A percentile compares a stretch with the other conserved stretches of the same genome.
These are phyloP conservation scores for Colletotrichum viniferum DNA, from an alignment of 2,329 filamentous ascomycete genomes.

Conservation along the genomic window DNA sequence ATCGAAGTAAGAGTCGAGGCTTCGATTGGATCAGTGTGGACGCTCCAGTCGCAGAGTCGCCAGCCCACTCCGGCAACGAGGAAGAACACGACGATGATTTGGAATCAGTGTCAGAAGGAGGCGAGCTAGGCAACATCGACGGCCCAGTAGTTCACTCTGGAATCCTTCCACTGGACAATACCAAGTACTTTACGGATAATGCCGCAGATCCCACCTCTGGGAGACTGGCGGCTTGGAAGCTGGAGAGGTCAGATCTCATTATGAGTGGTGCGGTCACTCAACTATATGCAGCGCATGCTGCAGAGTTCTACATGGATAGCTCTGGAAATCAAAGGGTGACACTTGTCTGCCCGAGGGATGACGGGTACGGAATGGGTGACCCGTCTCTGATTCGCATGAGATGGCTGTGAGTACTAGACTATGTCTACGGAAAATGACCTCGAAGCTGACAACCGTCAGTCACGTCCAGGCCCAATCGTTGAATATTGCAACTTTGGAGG, in stretches of 20 bases:
- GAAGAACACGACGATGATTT: background rate
- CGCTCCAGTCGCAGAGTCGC: background rate
- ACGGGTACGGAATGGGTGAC: background rate
- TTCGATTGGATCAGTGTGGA: background rate
- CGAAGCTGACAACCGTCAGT: background rate
- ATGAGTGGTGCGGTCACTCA: background rate
- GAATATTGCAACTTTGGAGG: background rate
- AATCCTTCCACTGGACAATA: background rate
- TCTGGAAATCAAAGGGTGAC: background rate
- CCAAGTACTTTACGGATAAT: background rate
- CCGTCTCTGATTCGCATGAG: background rate
- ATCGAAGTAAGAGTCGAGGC: background rate
- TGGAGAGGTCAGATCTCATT: background rate
- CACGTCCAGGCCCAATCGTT: background rate
- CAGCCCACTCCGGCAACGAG: background rate
- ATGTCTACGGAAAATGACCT: background rate
- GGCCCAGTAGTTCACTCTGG: background rate
- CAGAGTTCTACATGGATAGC: constrained; percentile 1
- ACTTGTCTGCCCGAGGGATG: background rate
- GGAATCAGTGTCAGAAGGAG: background rate
- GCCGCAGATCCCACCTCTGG: background rate
- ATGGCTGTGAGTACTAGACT: background rate
- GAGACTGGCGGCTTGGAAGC: background rate
- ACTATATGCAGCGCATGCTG: background rate
- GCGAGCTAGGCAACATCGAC: background rate